Conservation (phyloP, 352 stramenopile genomes). For the Globisporangium mamillatum region DNA sequence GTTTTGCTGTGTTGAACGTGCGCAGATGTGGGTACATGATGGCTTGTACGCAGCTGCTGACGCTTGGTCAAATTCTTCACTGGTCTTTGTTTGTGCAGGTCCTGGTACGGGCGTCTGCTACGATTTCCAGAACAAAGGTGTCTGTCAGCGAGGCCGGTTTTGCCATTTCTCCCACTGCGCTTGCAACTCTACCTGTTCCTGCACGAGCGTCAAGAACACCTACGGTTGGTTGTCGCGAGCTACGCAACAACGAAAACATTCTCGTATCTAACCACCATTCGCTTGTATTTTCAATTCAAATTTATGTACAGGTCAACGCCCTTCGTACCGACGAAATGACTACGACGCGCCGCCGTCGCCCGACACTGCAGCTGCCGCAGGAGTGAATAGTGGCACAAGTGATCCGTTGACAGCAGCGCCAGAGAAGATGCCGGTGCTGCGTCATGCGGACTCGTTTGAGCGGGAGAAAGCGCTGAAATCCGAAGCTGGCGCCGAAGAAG, state of each 20-base stretch:
- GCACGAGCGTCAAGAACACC: slow-evolving; percentile 78
- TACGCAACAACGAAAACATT: not conserved
- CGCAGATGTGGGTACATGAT: not conserved
- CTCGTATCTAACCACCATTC: not conserved
- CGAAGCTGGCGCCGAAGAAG: slow-evolving; percentile 41
- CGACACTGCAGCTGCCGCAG: slow-evolving; percentile 26
- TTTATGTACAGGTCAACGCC: slow-evolving; percentile 52
- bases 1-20: not conserved
- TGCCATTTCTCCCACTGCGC: slow-evolving; percentile 88
- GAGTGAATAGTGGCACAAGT: not conserved
- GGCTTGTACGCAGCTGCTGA: not conserved
- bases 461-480: slow-evolving; percentile 38
- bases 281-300: not conserved
- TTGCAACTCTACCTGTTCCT: slow-evolving; percentile 84
- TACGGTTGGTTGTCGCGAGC: slow-evolving; percentile 46
- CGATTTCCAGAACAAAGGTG: slow-evolving; percentile 88
- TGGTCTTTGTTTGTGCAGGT: slow-evolving; percentile 15
- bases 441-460: slow-evolving; percentile 44
- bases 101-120: slow-evolving; percentile 82
- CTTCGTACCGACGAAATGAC: slow-evolving; percentile 77
- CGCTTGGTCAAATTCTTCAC: not conserved
- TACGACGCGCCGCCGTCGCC: slow-evolving; percentile 75
- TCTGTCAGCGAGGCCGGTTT: slow-evolving; percentile 78
- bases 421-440: slow-evolving; percentile 43
- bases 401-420: slow-evolving; percentile 27